Conservation (phyloP, 495 filamentous ascomycete species). For the Aspergillus bertholletiae region DNA sequence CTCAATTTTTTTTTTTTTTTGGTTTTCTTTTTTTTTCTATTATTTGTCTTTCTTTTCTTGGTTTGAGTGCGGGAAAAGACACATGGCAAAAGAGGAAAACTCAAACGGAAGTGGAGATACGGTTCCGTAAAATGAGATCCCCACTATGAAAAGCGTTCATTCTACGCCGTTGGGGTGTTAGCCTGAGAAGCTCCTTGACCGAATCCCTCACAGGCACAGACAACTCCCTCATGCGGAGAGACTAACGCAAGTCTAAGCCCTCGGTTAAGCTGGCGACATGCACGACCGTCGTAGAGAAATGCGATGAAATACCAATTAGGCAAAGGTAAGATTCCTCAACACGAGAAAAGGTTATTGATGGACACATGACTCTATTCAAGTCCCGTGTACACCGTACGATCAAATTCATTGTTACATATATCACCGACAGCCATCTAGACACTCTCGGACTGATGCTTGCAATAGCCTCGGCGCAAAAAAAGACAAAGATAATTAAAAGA, state of each 20-base stretch:
- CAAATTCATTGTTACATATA: no score
- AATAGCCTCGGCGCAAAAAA: constrained; percentile 3
- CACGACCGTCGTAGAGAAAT: not conserved
- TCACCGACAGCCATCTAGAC: no score
- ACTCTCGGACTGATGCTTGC: not conserved
- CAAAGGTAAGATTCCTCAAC: not conserved
- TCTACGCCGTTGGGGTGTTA: constrained; percentile 19
- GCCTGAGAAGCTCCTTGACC: not conserved
- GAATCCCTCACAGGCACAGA: not conserved
- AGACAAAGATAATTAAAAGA: no score
- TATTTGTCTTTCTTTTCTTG: constrained; percentile 1
- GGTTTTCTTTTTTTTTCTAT: not conserved
- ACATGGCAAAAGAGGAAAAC: constrained; percentile 6
- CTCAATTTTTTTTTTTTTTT: not conserved
- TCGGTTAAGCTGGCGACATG: not conserved
- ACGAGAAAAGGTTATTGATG: not conserved
- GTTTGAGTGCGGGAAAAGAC: constrained; percentile 9
- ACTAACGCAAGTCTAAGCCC: not conserved
- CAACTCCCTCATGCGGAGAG: not conserved
- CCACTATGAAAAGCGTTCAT: constrained; percentile 18
- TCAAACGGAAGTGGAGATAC: constrained; percentile 7
- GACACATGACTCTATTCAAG: not conserved
- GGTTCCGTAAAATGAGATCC: constrained; percentile 19
- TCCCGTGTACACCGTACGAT: no score
- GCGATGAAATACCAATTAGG: not conserved